phyloP scores from a whole-genome alignment of 2,329 filamentous ascomycete genomes.

The Penicillium sp. region DNA sequence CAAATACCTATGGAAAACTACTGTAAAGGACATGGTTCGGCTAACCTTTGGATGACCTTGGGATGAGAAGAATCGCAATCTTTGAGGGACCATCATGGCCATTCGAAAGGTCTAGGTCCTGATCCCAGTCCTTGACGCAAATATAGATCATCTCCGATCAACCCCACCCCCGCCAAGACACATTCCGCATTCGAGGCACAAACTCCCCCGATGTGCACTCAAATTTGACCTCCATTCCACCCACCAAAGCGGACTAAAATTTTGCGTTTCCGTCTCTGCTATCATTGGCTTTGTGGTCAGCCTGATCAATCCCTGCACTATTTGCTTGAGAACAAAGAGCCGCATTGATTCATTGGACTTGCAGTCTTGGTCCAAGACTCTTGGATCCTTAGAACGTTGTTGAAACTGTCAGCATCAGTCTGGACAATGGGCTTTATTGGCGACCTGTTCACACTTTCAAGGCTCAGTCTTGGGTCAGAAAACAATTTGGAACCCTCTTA shows the following conservation, averaged over 20 bases:
- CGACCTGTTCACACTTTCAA: neutral
- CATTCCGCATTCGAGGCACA: neutral
- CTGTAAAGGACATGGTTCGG: no score
- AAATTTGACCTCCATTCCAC: no score
- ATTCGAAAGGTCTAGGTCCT: conserved; percentile 4
- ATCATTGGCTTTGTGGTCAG: neutral
- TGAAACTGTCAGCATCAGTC: neutral
- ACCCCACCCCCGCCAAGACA: conserved; percentile 7
- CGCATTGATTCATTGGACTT: neutral
- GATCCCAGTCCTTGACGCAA: neutral
- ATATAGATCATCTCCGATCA: neutral
- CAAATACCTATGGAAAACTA: no score
- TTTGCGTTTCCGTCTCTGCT: neutral
- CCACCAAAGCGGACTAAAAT: no score
- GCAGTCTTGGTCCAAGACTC: no score
- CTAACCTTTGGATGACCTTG: no score
- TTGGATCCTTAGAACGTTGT: neutral
- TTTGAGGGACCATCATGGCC: neutral
- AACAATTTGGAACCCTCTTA: neutral
- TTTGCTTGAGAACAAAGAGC: conserved; percentile 1
- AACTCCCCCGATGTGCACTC: no score
- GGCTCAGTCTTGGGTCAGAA: neutral
- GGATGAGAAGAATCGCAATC: no score
- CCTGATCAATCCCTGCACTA: neutral
- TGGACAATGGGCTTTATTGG: neutral